Base-by-base conservation (phyloP, 768 basidiomycete species). In the Hirschioporus abietinus region DNA sequence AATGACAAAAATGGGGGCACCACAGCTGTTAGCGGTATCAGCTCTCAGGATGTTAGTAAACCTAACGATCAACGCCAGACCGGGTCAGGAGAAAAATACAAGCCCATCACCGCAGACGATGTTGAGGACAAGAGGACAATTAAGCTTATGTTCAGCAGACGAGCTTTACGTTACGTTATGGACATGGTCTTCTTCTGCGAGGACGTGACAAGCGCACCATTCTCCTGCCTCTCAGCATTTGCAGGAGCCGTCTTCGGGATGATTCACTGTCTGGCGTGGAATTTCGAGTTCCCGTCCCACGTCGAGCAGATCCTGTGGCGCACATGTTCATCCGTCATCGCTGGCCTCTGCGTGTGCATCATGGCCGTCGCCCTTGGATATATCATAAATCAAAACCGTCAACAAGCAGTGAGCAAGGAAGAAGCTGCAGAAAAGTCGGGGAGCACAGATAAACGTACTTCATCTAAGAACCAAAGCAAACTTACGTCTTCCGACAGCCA, bases 241-340 rank as follows among this genome's bases (percentile, higher is more conserved):
- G 4, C 42, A 15, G 42, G 42, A 12, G 42, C 42, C 1, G 64
- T 71, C 17, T 76, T 76, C 36, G 72, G 75, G 1, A 68, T 35
- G 6, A 68, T 73, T n/a, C 76, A 75, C 60, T 74, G 70, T 58
- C 63, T 76, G 26, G 74, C 70, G 9, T 77, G 77, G 77, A 20
- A 65, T 26, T 73, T 72, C 34, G 15, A 66, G 0, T 77, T 77
- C 59, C 73, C 74, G 6, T 69, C 69, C 1, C 24, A 62, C 17
- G 18, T 36, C 1, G 76, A 75, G 52, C 24, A 66, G 59, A 36
- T 68, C 4, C 23, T 74, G 1, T 78, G 77, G 76, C 71, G 72
- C 5, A 60, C 67, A 17, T 71, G 61, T 7, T 67, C 73, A 1
- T 35, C 71, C 3, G 35, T 70, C 6, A 70, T 75, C 20, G 67